Percentiles rank a stretch among this genome's conserved stretches.
These are phyloP conservation scores for Zygosaccharomyces sapae DNA, from an alignment of 1,139 yeast genomes.

Conservation along the genomic window DNA sequence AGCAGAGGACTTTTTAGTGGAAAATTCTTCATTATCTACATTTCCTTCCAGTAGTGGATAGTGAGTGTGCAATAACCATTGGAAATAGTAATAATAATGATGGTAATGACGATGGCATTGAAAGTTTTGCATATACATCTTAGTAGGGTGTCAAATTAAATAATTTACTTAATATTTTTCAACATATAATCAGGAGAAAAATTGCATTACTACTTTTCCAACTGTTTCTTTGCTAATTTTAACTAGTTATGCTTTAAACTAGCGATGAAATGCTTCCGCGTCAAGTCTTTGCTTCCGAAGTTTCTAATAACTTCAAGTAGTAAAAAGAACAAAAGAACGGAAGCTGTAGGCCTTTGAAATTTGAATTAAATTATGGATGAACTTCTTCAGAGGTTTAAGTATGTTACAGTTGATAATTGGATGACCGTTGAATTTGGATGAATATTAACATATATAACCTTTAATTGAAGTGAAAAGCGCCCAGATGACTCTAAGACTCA, in stretches of 20 bases:
- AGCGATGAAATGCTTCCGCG: neutral
- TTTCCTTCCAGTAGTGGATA: constrained; percentile 2
- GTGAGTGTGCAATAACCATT: neutral
- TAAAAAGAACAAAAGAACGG: neutral
- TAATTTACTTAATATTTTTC: neutral
- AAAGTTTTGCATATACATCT: neutral
- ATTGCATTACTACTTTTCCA: neutral
- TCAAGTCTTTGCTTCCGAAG: neutral
- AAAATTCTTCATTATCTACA: constrained; percentile 3
- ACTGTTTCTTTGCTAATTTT: too few relatives aligned
- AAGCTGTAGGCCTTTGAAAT: neutral
- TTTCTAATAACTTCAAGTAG: neutral
- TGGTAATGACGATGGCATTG: neutral
- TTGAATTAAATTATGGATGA: constrained; percentile 13
- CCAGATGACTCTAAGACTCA: constrained; percentile 8
- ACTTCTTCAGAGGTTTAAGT: constrained; percentile 17
- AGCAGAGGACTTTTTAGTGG: neutral
- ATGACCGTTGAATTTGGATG: neutral
- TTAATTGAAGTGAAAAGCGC: constrained; percentile 11
- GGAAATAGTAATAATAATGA: constrained; percentile 1
- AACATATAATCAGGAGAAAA: neutral
- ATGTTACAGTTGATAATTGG: constrained; percentile 8
- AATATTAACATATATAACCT: constrained; percentile 8
- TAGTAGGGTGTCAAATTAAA: neutral
- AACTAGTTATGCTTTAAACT: too few relatives aligned